Base-by-base conservation (phyloP, 768 basidiomycete genomes). In the Suillus variegatus region DNA sequence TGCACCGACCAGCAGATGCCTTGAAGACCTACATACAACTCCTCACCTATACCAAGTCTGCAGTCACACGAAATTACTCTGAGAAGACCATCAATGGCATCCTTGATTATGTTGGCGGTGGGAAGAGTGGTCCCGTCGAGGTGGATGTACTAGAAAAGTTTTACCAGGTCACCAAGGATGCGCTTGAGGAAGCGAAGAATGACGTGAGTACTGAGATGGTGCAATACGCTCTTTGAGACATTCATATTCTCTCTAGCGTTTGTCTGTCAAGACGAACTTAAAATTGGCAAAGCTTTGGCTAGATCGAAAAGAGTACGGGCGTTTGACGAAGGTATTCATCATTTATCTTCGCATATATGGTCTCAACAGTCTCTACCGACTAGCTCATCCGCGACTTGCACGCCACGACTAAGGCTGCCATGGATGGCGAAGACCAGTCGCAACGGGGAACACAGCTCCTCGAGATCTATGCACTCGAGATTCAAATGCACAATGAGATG, bases 31-130 rank as follows among this genome's bases (percentile, higher is more conserved):
- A 99, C 75, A 89, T 82, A 22, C 86, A 90, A 69, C 85, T 99
- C 6, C 81, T 99, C 62, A 89, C 91, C 0, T 99, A 99, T 78
- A 99, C 96, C 14, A 98, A 97, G 76, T 94, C 93, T 16, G 93
- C 94, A 3, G 94, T 97, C 22, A 97, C 95, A 4, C 87, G 95
- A 40, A 97, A 97, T 75, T 94, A 97, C 73, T 95, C 97, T 13
- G 97, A 99, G 78, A 99, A 99, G 82, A 92, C 93, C 20, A 99
- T 99, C 82, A 99, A 99, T 75, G 93, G 93, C 64, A 97, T 99
- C 68, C 82, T 99, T 69, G 97, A 99, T 76, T 99, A 99, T 70
- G 97, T 99, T 47, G 95, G 95, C 13, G 95, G 95, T 56, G 87
- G 90, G 58, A 91, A 92, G 75, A 88, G 91, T 22, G 92, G 90